These are phyloP conservation scores for Lepidium africanum DNA, from an alignment of 345 rosid genomes.

Conservation along the genomic window DNA sequence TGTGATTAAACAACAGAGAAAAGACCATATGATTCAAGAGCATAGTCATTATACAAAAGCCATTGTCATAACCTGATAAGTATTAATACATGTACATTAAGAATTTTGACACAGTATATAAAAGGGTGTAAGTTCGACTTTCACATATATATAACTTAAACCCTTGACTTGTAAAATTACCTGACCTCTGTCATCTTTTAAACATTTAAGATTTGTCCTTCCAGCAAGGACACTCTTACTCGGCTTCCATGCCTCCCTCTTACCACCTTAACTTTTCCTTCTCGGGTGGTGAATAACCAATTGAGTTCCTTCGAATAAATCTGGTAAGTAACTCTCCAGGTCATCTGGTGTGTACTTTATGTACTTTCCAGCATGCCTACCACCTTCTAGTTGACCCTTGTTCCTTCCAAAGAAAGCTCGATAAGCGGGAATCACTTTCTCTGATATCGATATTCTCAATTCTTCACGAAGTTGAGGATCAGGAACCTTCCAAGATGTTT, in stretches of 20 bases:
- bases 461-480: conserved; percentile 96
- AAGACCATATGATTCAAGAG: conserved; percentile 9
- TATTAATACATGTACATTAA: conserved; percentile 48
- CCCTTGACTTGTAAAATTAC: conserved; percentile 16
- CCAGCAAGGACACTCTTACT: neutral
- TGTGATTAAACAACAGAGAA: neutral
- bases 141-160: conserved; percentile 25
- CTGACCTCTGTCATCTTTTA: conserved; percentile 16
- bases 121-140: conserved; percentile 17
- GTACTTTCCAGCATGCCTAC: conserved; percentile 84
- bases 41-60: conserved; percentile 14
- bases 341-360: conserved; percentile 92
- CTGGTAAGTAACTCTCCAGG: conserved; percentile 65
- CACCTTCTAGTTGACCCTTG: conserved; percentile 68
- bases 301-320: conserved; percentile 84
- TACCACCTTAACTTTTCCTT: conserved; percentile 60
- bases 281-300: conserved; percentile 72
- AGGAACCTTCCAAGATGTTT: conserved; percentile 93
- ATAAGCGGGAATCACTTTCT: conserved; percentile 81
- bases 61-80: conserved; percentile 16
- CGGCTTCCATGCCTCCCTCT: neutral
- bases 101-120: conserved; percentile 35
- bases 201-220: conserved; percentile 1
- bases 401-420: conserved; percentile 87
- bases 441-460: conserved; percentile 83